These are phyloP conservation scores for Starmerella floris DNA, from an alignment of 805 yeast genomes.

Conservation along the genomic window DNA sequence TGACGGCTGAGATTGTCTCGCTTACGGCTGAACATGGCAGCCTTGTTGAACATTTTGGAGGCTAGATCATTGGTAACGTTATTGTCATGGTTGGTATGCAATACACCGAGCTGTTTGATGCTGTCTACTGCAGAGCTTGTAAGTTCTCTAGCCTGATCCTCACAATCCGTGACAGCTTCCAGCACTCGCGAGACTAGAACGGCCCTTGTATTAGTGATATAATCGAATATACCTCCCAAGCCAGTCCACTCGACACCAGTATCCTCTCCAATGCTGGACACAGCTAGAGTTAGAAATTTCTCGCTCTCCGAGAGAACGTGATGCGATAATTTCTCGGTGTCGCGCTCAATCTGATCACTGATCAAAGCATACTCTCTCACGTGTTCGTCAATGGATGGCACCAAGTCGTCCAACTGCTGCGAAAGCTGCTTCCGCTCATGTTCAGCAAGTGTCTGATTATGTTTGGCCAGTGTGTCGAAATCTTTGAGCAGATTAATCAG, in stretches of 20 bases:
- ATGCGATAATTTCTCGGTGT: slow-evolving; percentile 48
- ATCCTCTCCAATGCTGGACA: slow-evolving; percentile 39
- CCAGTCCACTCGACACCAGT: slow-evolving; percentile 51
- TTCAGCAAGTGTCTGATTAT: slow-evolving; percentile 47
- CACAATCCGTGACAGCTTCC: slow-evolving; percentile 50
- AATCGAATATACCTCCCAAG: slow-evolving; percentile 48
- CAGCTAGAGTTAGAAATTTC: slow-evolving; percentile 37
- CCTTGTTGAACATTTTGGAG: slow-evolving; percentile 37
- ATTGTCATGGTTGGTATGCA: slow-evolving; percentile 24
- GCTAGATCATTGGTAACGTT: slow-evolving; percentile 22
- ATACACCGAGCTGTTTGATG: slow-evolving; percentile 49
- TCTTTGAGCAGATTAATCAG: slow-evolving; percentile 58
- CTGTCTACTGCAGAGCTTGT: slow-evolving; percentile 50
- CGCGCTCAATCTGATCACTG: slow-evolving; percentile 44
- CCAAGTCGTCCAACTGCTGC: slow-evolving; percentile 41
- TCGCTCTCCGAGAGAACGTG: slow-evolving; percentile 51
- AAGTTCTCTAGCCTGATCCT: slow-evolving; percentile 47
- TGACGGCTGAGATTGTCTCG: slow-evolving; percentile 48
- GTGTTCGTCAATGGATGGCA: slow-evolving; percentile 50
- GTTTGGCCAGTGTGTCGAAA: slow-evolving; percentile 41
- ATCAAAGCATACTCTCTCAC: slow-evolving; percentile 41
- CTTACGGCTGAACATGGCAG: slow-evolving; percentile 70
- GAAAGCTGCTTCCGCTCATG: slow-evolving; percentile 31
- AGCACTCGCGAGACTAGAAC: slow-evolving; percentile 54
- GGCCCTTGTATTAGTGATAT: slow-evolving; percentile 55